phyloP scores from a whole-genome alignment of 106 monocot genomes.

The Dioscorea alata region DNA sequence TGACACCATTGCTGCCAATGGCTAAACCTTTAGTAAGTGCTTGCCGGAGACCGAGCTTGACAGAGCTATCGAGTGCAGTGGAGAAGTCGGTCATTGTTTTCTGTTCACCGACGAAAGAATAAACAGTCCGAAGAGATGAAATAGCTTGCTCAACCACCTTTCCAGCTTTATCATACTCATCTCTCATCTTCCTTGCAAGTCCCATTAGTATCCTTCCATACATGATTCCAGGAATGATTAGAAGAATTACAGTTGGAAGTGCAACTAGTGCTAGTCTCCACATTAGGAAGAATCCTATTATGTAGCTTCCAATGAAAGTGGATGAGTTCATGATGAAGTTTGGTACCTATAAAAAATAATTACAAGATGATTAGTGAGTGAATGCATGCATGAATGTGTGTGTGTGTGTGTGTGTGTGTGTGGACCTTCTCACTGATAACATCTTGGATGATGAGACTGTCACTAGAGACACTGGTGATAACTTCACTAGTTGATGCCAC shows the following conservation, averaged over 20 bases:
- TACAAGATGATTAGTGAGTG: not conserved
- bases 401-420: too few relatives aligned
- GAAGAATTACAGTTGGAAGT: constrained; percentile 43
- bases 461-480: constrained; percentile 56
- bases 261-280: constrained; percentile 61
- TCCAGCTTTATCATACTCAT: constrained; percentile 52
- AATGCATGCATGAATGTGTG: not conserved
- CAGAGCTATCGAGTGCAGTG: constrained; percentile 47
- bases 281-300: constrained; percentile 41
- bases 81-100: constrained; percentile 58
- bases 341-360: constrained; percentile 26
- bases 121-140: constrained; percentile 69
- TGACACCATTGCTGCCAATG: constrained; percentile 68
- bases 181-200: constrained; percentile 37
- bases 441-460: constrained; percentile 62
- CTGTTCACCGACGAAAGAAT: constrained; percentile 66
- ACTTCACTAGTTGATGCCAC: constrained; percentile 2
- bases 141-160: constrained; percentile 68
- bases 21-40: constrained; percentile 72
- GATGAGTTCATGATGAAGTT: constrained; percentile 61
- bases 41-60: constrained; percentile 59
- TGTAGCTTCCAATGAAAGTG: constrained; percentile 40
- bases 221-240: constrained; percentile 56
- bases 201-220: constrained; percentile 52
- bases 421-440: constrained; percentile 59